phyloP scores from a whole-genome alignment of 1,284 basidiomycete genomes.

The Volvariella surrecta region DNA sequence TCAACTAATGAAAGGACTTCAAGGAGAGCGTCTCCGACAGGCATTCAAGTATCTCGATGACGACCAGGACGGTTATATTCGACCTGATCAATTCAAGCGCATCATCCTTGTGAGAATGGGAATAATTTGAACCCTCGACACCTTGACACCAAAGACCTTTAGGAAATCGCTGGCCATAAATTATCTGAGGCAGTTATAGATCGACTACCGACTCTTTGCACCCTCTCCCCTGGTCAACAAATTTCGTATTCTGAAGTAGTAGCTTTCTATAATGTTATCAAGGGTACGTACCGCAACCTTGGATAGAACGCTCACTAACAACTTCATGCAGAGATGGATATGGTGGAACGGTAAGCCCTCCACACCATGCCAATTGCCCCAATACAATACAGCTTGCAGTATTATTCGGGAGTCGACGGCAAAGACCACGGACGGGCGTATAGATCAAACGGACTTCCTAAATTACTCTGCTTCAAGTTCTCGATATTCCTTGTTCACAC shows the following conservation, averaged over 20 bases:
- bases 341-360: conserved; percentile 70
- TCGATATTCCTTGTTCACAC: conserved; percentile 88
- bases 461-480: conserved; percentile 68
- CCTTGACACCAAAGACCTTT: conserved; percentile 3
- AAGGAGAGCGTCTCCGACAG: conserved; percentile 91
- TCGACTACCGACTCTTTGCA: conserved; percentile 82
- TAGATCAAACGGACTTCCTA: conserved; percentile 78
- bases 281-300: conserved; percentile 39
- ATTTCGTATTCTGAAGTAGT: conserved; percentile 94
- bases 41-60: conserved; percentile 86
- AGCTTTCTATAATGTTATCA: conserved; percentile 91
- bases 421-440: conserved; percentile 89
- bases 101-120: conserved; percentile 70
- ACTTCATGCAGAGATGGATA: conserved; percentile 74
- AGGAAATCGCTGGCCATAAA: conserved; percentile 95
- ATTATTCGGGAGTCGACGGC: conserved; percentile 80
- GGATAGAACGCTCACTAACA: conserved; percentile 5
- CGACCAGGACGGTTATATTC: conserved; percentile 87
- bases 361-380: not conserved
- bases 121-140: conserved; percentile 1
- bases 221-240: conserved; percentile 77
- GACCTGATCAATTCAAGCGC: conserved; percentile 84
- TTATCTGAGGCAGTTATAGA: conserved; percentile 87
- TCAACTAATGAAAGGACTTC: conserved; percentile 93
- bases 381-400: conserved; percentile 25